Evolutionary conservation across 108 stramenopile genomes (phyloP).

Genomic region (Conticribra weissflogii): DNA sequence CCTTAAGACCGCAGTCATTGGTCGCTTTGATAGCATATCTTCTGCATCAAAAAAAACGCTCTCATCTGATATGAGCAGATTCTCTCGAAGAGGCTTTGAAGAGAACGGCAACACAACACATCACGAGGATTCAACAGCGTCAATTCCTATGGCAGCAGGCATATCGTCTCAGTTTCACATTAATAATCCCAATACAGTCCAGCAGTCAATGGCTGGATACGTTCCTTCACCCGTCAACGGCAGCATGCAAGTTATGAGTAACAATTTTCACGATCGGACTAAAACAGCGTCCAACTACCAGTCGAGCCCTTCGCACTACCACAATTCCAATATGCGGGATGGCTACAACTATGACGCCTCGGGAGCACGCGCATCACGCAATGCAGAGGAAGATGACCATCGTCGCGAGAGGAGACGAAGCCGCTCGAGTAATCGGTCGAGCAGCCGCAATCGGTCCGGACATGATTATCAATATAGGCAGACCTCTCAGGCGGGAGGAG

Average conservation of each 20-base stretch:
- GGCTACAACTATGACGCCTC: constrained; percentile 12
- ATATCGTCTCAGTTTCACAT: constrained; percentile 9
- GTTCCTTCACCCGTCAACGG: constrained; percentile 19
- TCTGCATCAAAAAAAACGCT: neutral
- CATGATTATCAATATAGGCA: constrained; percentile 11
- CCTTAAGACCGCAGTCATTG: neutral
- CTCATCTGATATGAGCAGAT: neutral
- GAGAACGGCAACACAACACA: neutral
- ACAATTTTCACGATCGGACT: constrained; percentile 13
- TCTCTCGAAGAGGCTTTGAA: neutral
- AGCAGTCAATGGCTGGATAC: constrained; percentile 11
- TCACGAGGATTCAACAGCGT: neutral
- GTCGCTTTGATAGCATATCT: no score
- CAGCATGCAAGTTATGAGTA: constrained; percentile 39
- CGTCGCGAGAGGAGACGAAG: constrained; percentile 13
- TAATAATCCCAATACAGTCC: neutral
- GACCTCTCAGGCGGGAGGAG: neutral
- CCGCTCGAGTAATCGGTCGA: constrained; percentile 15
- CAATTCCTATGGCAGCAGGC: constrained; percentile 17
- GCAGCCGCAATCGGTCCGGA: constrained; percentile 5
- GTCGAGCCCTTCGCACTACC: constrained; percentile 23
- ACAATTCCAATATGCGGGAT: constrained; percentile 19
- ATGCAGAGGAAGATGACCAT: constrained; percentile 15
- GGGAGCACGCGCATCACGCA: constrained; percentile 7
- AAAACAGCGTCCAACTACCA: constrained; percentile 8